These are phyloP conservation scores for Mycogone perniciosa DNA, from an alignment of 2,329 filamentous ascomycete species.

Conservation along the genomic window DNA sequence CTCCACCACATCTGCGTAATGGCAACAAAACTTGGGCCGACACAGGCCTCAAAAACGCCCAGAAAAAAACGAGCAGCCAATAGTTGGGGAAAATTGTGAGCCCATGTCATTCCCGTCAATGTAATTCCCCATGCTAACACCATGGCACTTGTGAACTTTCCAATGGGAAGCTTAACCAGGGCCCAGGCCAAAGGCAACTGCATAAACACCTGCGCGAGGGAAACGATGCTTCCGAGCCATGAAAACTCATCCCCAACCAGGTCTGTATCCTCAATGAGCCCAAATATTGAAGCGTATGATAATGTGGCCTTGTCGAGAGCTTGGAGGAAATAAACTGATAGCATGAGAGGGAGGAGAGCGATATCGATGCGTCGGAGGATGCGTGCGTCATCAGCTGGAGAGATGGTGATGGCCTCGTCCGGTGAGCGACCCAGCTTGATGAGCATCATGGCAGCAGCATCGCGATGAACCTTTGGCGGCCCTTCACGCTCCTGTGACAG, in stretches of 20 bases:
- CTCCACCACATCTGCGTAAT: constrained; percentile 59
- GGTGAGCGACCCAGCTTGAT: constrained; percentile 32
- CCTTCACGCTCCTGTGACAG: not conserved
- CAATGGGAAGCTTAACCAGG: constrained; percentile 54
- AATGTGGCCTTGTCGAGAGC: constrained; percentile 57
- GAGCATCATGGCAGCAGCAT: constrained; percentile 41
- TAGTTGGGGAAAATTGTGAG: constrained; percentile 42
- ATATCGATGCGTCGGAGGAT: constrained; percentile 35
- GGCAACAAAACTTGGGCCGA: constrained; percentile 46
- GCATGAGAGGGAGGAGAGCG: constrained; percentile 39
- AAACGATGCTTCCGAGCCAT: constrained; percentile 56
- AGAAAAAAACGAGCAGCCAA: constrained; percentile 49
- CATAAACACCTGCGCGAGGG: constrained; percentile 53
- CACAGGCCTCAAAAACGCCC: constrained; percentile 47
- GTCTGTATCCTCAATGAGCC: constrained; percentile 51
- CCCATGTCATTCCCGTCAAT: constrained; percentile 45
- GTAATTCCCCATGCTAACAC: constrained; percentile 50
- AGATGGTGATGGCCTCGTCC: constrained; percentile 26
- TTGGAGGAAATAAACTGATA: constrained; percentile 58
- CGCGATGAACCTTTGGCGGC: constrained; percentile 23
- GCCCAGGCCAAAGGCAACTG: constrained; percentile 51
- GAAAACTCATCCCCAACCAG: constrained; percentile 52
- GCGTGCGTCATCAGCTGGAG: constrained; percentile 28
- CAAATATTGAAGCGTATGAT: constrained; percentile 57
- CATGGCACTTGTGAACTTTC: constrained; percentile 53